Evolutionary conservation across 139 green algal genomes (phyloP).

Genomic region (Eudorina sp.): DNA sequence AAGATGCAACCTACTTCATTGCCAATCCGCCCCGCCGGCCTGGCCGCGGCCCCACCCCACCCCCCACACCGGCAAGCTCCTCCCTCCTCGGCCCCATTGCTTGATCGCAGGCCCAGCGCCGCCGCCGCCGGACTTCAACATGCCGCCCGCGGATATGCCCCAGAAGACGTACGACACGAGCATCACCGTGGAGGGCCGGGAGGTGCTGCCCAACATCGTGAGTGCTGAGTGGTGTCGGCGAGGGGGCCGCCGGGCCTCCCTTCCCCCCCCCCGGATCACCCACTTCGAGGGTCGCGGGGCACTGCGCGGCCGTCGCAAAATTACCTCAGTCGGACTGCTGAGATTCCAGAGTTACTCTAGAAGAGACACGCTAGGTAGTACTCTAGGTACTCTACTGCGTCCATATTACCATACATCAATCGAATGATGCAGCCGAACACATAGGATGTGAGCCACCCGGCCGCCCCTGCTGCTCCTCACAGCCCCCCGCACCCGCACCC

Average conservation of each 20-base stretch:
- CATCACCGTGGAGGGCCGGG: not conserved
- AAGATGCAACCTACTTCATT: no score
- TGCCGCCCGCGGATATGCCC: not conserved
- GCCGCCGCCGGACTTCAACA: not conserved
- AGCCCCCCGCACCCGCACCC: not conserved
- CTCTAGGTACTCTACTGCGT: not conserved
- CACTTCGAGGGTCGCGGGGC: no score
- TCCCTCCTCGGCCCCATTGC: not conserved
- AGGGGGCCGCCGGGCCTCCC: no score
- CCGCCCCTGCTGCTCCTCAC: not conserved
- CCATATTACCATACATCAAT: no score
- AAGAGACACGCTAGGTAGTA: not conserved
- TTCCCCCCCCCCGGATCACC: no score
- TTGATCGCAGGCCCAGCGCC: not conserved
- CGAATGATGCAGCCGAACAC: no score
- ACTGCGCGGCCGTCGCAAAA: not conserved
- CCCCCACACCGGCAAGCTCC: not conserved
- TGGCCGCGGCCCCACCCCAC: not conserved
- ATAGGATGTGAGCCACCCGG: not conserved
- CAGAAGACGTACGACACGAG: not conserved
- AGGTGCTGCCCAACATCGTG: conserved; percentile 9
- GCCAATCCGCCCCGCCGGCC: no score
- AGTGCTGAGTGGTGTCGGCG: no score
- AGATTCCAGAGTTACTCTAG: not conserved
- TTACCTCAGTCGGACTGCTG: not conserved